Conservation (phyloP, 2,329 filamentous ascomycete species). For the Curvularia verruculosa region DNA sequence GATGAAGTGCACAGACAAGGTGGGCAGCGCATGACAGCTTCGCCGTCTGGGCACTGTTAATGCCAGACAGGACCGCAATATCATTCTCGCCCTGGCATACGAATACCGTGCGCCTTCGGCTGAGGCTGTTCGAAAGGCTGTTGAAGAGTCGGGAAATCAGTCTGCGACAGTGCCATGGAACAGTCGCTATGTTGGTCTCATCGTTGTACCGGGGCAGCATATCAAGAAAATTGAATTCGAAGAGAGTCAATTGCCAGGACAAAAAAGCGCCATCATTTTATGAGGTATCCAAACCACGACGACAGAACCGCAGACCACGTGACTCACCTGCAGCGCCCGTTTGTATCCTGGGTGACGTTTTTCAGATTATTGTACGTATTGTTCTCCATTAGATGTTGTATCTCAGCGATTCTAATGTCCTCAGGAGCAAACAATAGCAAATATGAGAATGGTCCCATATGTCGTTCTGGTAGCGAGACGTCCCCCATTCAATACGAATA, state of each 20-base stretch:
- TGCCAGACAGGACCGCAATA: slow-evolving; percentile 73
- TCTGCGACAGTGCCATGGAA: slow-evolving; percentile 72
- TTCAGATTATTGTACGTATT: neutral
- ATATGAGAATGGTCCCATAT: neutral
- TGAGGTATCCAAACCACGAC: slow-evolving; percentile 13
- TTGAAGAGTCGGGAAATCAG: slow-evolving; percentile 44
- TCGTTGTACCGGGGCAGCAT: slow-evolving; percentile 86
- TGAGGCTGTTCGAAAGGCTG: slow-evolving; percentile 50
- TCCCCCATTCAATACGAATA: neutral
- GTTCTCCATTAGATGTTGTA: neutral
- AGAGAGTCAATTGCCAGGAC: slow-evolving; percentile 53
- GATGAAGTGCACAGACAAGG: slow-evolving; percentile 94
- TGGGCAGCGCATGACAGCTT: slow-evolving; percentile 51
- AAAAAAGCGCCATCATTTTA: slow-evolving; percentile 32
- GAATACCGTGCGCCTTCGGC: slow-evolving; percentile 79
- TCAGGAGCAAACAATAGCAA: slow-evolving; percentile 2
- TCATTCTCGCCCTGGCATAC: slow-evolving; percentile 83
- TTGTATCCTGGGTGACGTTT: neutral
- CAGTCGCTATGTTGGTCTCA: slow-evolving; percentile 83
- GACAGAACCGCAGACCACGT: neutral
- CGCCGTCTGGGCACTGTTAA: neutral
- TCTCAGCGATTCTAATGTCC: neutral
- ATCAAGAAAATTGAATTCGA: slow-evolving; percentile 90
- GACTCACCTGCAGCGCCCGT: neutral
- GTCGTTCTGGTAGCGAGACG: slow-evolving; percentile 4